Conservation (phyloP, 257 asterid species). For the Ilex asprella region DNA sequence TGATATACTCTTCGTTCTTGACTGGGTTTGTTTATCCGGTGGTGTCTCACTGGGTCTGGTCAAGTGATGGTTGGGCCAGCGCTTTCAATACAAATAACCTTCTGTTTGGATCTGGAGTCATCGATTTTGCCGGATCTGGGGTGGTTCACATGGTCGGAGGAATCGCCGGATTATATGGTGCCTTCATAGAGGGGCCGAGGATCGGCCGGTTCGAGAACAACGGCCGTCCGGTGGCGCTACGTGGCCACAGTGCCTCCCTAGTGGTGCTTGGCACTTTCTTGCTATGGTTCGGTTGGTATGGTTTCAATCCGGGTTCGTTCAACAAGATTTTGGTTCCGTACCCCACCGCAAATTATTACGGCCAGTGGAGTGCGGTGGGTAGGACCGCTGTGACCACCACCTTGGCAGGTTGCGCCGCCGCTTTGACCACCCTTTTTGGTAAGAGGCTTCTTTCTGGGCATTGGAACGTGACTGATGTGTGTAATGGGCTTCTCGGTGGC, state of each 20-base stretch:
- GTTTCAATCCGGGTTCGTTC: slow-evolving; percentile 82
- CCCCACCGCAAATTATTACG: slow-evolving; percentile 42
- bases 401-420: slow-evolving; percentile 86
- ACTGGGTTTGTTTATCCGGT: slow-evolving; percentile 89
- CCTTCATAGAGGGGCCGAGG: slow-evolving; percentile 77
- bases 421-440: slow-evolving; percentile 69
- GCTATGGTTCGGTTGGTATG: slow-evolving; percentile 19
- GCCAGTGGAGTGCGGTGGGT: slow-evolving; percentile 95
- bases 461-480: slow-evolving; percentile 88
- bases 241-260: slow-evolving; percentile 77
- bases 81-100: slow-evolving; percentile 28
- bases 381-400: slow-evolving; percentile 93
- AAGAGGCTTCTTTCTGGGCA: slow-evolving; percentile 72
- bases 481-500: slow-evolving; percentile 85
- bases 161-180: slow-evolving; percentile 72
- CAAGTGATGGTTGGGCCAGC: slow-evolving; percentile 91
- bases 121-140: slow-evolving; percentile 97
- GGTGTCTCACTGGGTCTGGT: slow-evolving; percentile 94
- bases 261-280: slow-evolving; percentile 75
- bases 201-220: slow-evolving; percentile 71
- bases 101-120: slow-evolving; percentile 70
- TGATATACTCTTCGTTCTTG: slow-evolving; percentile 64
- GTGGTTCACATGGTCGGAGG: slow-evolving; percentile 26
- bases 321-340: slow-evolving; percentile 43
- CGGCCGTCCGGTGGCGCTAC: slow-evolving; percentile 56